Conservation (phyloP, 768 basidiomycete genomes). For the Guyanaporus albipodus region DNA sequence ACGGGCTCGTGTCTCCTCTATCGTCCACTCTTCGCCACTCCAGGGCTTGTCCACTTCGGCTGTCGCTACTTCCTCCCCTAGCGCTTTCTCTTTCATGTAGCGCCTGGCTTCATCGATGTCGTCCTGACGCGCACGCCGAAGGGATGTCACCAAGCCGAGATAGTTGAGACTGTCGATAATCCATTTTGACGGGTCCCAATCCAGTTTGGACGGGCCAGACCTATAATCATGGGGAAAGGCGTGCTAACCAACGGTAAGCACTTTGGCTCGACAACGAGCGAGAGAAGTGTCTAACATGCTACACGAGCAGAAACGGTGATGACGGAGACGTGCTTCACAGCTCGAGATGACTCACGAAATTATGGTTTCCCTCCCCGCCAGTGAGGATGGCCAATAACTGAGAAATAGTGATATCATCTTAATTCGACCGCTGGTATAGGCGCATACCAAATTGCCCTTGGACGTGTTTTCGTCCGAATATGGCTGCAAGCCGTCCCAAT, state of each 20-base stretch:
- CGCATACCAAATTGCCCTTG: slow-evolving; percentile 6
- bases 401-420: background rate
- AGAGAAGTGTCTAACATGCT: slow-evolving; percentile 7
- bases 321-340: no score
- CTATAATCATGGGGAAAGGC: slow-evolving; percentile 14
- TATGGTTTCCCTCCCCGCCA: slow-evolving; percentile 12
- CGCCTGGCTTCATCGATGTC: slow-evolving; percentile 9
- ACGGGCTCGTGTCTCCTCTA: background rate
- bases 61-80: background rate
- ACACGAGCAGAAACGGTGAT: background rate
- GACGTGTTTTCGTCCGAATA: slow-evolving; percentile 14
- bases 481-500: slow-evolving; percentile 10
- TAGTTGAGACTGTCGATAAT: slow-evolving; percentile 5
- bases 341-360: slow-evolving; percentile 3
- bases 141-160: slow-evolving; percentile 6
- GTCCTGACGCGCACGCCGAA: slow-evolving; percentile 3
- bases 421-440: background rate
- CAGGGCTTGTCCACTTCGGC: background rate
- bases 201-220: slow-evolving; percentile 8
- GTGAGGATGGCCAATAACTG: slow-evolving; percentile 12
- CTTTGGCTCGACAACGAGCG: background rate
- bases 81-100: slow-evolving; percentile 6
- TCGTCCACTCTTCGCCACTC: slow-evolving; percentile 5
- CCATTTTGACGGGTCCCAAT: slow-evolving; percentile 16
- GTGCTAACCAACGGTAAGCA: slow-evolving; percentile 6